Percentiles rank a stretch among this genome's conserved stretches.
Conservation (phyloP, 139 green algal species). For the Coccomyxa sp. region DNA sequence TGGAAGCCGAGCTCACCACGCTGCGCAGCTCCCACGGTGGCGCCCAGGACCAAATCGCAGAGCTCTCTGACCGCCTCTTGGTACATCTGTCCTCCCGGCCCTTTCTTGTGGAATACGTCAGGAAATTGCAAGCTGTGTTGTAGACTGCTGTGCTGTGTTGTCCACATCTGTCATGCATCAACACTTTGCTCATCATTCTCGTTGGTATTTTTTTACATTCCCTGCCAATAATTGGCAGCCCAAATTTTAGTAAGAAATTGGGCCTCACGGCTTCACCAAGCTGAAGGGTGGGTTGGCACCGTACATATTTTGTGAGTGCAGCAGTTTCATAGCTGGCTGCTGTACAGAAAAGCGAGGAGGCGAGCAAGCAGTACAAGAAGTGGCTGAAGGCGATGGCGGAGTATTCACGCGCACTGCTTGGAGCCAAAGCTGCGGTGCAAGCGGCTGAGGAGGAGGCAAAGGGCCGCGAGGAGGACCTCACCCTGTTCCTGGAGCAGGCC, state of each 20-base stretch:
- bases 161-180: too few species aligned
- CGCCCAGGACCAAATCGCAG: slow-evolving; percentile 3
- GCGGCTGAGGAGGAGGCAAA: not conserved
- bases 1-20: slow-evolving; percentile 19
- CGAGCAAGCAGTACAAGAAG: slow-evolving; percentile 15
- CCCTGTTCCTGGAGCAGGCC: slow-evolving; percentile 10
- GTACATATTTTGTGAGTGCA: not conserved
- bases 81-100: not conserved
- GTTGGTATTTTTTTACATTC: too few species aligned
- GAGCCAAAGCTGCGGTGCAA: not conserved
- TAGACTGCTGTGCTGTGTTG: too few species aligned
- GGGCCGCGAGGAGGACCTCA: slow-evolving; percentile 17
- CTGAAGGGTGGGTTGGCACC: not conserved
- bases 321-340: not conserved
- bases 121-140: too few species aligned
- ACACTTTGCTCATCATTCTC: too few species aligned
- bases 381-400: slow-evolving; percentile 23
- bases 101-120: too few species aligned
- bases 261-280: not conserved
- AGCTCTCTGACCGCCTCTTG: slow-evolving; percentile 4
- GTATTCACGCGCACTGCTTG: not conserved
- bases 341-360: slow-evolving; percentile 15
- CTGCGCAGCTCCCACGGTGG: not conserved
- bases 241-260: not conserved
- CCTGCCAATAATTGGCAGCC: not conserved